These are phyloP conservation scores for Alternaria novae-zelandiae DNA, from an alignment of 2,329 filamentous ascomycete species.

Conservation along the genomic window DNA sequence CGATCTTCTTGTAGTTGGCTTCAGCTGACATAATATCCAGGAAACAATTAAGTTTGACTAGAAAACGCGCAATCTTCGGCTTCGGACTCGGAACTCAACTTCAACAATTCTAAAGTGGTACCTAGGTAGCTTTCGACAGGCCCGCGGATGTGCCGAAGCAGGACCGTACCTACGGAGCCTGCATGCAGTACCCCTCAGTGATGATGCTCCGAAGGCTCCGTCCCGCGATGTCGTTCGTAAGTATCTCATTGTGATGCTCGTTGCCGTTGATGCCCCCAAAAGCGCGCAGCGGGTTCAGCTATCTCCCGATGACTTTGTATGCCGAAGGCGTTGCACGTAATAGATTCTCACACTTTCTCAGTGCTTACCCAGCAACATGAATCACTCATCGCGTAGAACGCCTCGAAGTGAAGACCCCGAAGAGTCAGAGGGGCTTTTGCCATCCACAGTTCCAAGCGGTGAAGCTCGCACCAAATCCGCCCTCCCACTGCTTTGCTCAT, in stretches of 20 bases:
- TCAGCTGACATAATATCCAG: neutral
- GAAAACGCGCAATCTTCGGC: neutral
- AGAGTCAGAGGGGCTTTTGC: neutral
- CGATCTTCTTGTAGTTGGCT: neutral
- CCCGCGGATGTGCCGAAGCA: neutral
- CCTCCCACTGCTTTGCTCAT: neutral
- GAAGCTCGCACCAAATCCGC: neutral
- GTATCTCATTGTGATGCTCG: neutral
- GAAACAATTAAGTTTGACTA: neutral
- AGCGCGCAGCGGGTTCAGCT: neutral
- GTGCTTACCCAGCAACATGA: neutral
- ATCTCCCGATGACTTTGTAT: neutral
- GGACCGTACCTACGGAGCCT: neutral
- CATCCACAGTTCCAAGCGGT: neutral
- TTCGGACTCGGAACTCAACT: neutral
- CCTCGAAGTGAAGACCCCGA: neutral
- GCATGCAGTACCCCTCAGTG: neutral
- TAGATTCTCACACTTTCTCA: neutral
- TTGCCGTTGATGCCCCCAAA: neutral
- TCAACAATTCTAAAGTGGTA: neutral
- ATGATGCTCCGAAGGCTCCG: neutral
- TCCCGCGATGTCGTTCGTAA: neutral
- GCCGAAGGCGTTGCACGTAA: neutral
- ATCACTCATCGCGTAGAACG: neutral
- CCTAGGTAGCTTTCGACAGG: neutral